Base-by-base conservation (phyloP, 2,329 filamentous ascomycete genomes). In the Sarocladium strictum region DNA sequence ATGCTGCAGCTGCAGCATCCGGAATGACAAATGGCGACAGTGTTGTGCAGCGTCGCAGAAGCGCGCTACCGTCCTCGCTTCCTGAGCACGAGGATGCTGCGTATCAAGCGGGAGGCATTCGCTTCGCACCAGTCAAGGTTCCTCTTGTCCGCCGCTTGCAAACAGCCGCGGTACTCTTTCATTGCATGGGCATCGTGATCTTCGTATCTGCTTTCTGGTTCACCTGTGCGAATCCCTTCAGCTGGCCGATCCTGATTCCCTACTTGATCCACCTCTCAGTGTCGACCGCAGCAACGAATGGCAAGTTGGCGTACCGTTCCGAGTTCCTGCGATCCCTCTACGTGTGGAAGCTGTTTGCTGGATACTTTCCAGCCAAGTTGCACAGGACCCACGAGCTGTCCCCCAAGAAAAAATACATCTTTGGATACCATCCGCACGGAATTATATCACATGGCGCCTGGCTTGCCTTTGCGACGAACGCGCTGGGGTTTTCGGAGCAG, bases 361-460 rank as follows among this genome's bases (percentile, higher is more conserved):
- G 84, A 15, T 99, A 97, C 74, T 99, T 95, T 66, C 94, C 94
- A 3, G 90, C 91, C 49, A 82, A 81, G 55, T 79, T 99, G 37
- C 91, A 97, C 73, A 90, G 94, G 60, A 94, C 90, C 3, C 81
- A 87, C 60, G 79, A 86, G 55, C 81, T 99, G 6, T 81, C 88
- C 21, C 81, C 90, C 0, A 90, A 87, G 1, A 80, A 91, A 58
- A 96, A 96, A 71, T 99, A 97, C 73, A 91, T 99, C 59, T 91
- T 99, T 63, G 93, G 93, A 43, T 97, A 97, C 69, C 94, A 97
- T 64, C 94, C 94, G 0, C 94, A 99, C 66, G 93, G 94, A 23
- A 97, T 99, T 69, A 97, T 99, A 64, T 94, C 89, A 4, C 90
- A 97, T 63, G 94, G 93, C n/a, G 93, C 92, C 0, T 97, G 93